Evolutionary conservation across 345 rosid genomes (phyloP).

Genomic region (Durio zibethinus): DNA sequence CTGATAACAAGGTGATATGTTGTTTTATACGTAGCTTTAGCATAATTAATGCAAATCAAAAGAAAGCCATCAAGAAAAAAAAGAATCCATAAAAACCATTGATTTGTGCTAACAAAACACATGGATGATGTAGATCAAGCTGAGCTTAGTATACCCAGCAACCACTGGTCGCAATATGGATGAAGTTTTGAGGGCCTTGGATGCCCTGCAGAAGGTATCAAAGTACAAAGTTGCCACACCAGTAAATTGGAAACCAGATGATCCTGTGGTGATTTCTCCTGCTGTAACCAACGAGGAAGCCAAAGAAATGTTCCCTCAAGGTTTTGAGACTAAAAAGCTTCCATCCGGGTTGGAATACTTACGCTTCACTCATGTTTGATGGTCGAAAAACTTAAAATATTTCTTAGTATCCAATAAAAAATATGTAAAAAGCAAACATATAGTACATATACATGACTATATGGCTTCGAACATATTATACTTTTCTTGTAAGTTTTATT

Average conservation of each 20-base stretch:
- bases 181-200: slow-evolving; percentile 68
- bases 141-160: slow-evolving; percentile 74
- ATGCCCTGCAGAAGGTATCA: slow-evolving; percentile 47
- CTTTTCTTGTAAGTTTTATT: background rate
- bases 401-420: background rate
- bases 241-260: slow-evolving; percentile 76
- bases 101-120: too few species aligned
- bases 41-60: background rate
- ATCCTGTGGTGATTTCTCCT: slow-evolving; percentile 63
- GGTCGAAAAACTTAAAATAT: background rate
- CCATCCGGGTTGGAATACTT: slow-evolving; percentile 65
- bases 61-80: background rate
- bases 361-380: slow-evolving; percentile 41
- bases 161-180: slow-evolving; percentile 74
- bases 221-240: slow-evolving; percentile 72
- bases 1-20: slow-evolving; percentile 48
- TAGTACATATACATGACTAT: background rate
- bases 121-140: slow-evolving; percentile 42
- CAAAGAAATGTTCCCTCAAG: slow-evolving; percentile 58
- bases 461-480: too few species aligned
- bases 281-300: slow-evolving; percentile 54
- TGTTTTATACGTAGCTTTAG: background rate
- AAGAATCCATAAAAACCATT: background rate
- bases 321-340: slow-evolving; percentile 52
- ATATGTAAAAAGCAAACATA: too few species aligned